Conservation (phyloP, 2,329 filamentous ascomycete species). For the Aspergillus tubingensis region DNA sequence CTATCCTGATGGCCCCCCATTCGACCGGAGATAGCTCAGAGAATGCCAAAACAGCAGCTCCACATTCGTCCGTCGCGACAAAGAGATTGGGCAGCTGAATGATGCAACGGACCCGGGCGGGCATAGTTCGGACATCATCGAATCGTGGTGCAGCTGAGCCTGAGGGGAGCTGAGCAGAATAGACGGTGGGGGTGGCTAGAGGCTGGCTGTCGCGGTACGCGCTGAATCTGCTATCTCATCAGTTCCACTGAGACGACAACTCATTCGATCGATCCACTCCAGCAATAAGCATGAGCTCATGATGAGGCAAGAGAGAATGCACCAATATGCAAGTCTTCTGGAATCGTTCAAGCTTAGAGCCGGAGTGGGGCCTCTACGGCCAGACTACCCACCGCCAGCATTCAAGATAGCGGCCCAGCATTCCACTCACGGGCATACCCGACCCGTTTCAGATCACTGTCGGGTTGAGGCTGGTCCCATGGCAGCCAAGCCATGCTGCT, state of each 20-base stretch:
- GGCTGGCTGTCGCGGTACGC: slow-evolving; percentile 24
- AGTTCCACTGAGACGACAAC: not conserved
- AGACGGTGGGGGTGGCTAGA: slow-evolving; percentile 34
- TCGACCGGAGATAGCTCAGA: slow-evolving; percentile 24
- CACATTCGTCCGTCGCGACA: not conserved
- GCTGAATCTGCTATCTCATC: not conserved
- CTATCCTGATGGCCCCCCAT: slow-evolving; percentile 21
- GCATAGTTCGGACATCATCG: slow-evolving; percentile 64
- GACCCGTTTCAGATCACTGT: slow-evolving; percentile 5
- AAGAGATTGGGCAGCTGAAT: not conserved
- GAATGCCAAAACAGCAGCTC: not conserved
- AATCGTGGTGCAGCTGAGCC: slow-evolving; percentile 62
- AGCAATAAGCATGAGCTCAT: not conserved
- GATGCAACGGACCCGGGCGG: slow-evolving; percentile 56
- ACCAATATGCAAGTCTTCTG: not conserved
- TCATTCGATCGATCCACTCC: not conserved
- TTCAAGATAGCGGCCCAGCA: not conserved
- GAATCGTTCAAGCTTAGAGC: not conserved
- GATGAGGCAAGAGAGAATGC: not conserved
- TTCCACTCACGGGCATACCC: not conserved
- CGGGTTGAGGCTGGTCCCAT: not conserved
- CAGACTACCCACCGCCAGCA: not conserved
- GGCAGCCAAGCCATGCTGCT: not conserved
- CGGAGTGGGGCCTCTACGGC: not conserved
- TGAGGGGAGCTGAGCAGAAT: slow-evolving; percentile 28